Evolutionary conservation across 768 basidiomycete species (phyloP), one percentile per base, ranked within the genome.

Genomic region (Guyanaporus albipodus): DNA sequence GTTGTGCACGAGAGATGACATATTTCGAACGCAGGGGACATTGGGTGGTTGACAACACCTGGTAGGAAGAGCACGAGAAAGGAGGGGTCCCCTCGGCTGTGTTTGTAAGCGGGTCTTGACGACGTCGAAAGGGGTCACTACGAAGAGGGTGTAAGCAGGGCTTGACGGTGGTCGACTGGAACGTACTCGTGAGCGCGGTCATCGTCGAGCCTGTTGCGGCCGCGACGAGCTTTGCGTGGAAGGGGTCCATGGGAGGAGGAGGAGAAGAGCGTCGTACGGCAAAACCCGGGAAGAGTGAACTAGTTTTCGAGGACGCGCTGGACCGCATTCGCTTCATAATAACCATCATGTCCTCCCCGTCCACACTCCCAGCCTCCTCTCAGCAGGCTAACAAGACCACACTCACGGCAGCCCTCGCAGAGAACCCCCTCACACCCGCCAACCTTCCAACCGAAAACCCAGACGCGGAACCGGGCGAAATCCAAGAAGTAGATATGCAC

Each of bases 51-150:
- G 88, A 67, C 87, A 91, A 60, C 89, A 90, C 51, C 72, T 72
- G 60, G 76, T 74, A 28, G 68, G 65, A 10, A 80, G 74, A 41
- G 77, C 74, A 47, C 72, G 73, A 46, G 79, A 73, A 60, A 80
- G 77, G 22, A 80, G 72, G 37, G 67, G 74, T 46, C 65, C 73
- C 51, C 65, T 70, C n/a, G 84, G 85, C 63, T 89, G 92, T 0
- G 96, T 98, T 66, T 99, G 96, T 15, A 99, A 72, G 23, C 96
- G 82, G 11, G 95, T 98, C 67, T 98, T 98, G 56, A 98, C 78
- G 44, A 99, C 92, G 68, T 99, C 96, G 66, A 99, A 99, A 4
- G 96, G 96, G 3, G 95, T 98, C 96, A 99, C 95, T 98, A 47
- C 26, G 26, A 43, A 33, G n/a, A 2, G 8, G 14, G n/a, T 4